phyloP scores from a whole-genome alignment of 805 yeast genomes.

The Blastobotrys attinorum region DNA sequence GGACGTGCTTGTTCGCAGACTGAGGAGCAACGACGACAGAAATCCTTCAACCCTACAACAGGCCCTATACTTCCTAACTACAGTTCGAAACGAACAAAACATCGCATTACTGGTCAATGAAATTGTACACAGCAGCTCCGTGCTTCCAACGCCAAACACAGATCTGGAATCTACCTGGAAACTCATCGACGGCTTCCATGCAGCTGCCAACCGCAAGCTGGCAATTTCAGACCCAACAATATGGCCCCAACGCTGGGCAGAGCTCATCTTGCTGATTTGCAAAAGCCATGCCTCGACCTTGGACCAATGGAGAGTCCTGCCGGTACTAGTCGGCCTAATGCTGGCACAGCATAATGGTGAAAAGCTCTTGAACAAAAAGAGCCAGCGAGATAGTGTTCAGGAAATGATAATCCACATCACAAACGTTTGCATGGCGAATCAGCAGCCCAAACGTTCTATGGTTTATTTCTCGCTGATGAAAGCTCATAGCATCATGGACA shows the following conservation, averaged over 20 bases:
- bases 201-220: slow-evolving; percentile 18
- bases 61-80: slow-evolving; percentile 17
- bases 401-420: slow-evolving; percentile 5
- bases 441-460: slow-evolving; percentile 3
- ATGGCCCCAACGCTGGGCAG: slow-evolving; percentile 14
- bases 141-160: slow-evolving; percentile 9
- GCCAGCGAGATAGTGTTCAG: neutral
- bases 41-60: too few species aligned
- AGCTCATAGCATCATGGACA: slow-evolving; percentile 3
- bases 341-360: slow-evolving; percentile 5
- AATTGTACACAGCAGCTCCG: slow-evolving; percentile 15
- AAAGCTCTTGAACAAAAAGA: neutral
- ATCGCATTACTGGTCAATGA: slow-evolving; percentile 16
- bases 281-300: slow-evolving; percentile 3
- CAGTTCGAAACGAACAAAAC: slow-evolving; percentile 20
- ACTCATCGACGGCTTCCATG: slow-evolving; percentile 19
- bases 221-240: slow-evolving; percentile 22
- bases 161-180: slow-evolving; percentile 4
- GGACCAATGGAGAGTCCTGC: slow-evolving; percentile 17
- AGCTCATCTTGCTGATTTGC: slow-evolving; percentile 8
- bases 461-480: slow-evolving; percentile 4
- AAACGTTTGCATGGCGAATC: slow-evolving; percentile 1
- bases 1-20: too few species aligned
- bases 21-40: too few species aligned
- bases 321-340: slow-evolving; percentile 15